Evolutionary conservation across 805 yeast genomes (phyloP).

Genomic region (Yamadazyma takamatsuzukensis): DNA sequence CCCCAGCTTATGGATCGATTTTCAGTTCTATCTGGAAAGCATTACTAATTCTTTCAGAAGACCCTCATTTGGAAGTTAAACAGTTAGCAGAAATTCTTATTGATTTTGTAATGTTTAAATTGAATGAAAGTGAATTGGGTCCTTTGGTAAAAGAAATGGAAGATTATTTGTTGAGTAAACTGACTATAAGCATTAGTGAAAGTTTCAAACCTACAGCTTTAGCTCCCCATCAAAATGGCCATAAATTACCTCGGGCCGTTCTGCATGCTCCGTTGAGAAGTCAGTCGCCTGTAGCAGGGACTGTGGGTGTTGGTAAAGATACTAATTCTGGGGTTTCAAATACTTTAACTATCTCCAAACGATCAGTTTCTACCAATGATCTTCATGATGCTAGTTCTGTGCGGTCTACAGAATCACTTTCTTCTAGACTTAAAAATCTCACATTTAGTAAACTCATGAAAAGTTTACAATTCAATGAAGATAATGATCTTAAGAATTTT

Average conservation of each 20-base stretch:
- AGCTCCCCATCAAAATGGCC: background rate
- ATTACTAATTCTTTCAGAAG: conserved; percentile 72
- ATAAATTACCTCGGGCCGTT: too few relatives aligned
- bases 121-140: conserved; percentile 64
- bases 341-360: conserved; percentile 23
- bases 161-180: conserved; percentile 53
- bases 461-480: conserved; percentile 38
- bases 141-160: conserved; percentile 66
- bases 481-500: conserved; percentile 35
- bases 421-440: conserved; percentile 30
- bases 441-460: conserved; percentile 34
- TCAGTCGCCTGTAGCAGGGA: conserved; percentile 6
- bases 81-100: conserved; percentile 69
- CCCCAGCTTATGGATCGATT: conserved; percentile 84
- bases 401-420: conserved; percentile 26
- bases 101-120: conserved; percentile 62
- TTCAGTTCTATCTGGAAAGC: conserved; percentile 88
- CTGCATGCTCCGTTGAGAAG: too few relatives aligned
- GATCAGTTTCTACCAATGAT: conserved; percentile 26
- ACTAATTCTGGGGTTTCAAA: conserved; percentile 21
- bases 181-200: conserved; percentile 36
- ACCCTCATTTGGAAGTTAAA: conserved; percentile 81
- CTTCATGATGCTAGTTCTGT: conserved; percentile 8
- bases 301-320: conserved; percentile 15
- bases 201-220: conserved; percentile 33